These are phyloP conservation scores for Taiwanofungus camphoratus DNA, from an alignment of 1,284 basidiomycete species.

Conservation along the genomic window DNA sequence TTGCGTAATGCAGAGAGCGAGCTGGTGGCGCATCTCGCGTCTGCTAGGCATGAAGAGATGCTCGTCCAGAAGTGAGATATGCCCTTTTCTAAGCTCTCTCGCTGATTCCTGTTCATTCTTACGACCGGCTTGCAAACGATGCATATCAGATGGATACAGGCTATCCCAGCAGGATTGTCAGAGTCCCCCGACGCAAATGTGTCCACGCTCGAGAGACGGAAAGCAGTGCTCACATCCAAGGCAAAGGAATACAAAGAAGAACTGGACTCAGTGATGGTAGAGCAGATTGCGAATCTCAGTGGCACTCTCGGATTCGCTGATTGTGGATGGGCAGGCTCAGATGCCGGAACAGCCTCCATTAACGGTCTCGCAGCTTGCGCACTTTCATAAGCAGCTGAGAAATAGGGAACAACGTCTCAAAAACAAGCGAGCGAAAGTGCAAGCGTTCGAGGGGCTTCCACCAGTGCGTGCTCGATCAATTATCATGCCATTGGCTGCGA, in stretches of 20 bases:
- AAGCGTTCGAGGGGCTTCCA: constrained; percentile 42
- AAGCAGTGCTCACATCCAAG: constrained; percentile 34
- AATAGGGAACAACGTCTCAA: constrained; percentile 34
- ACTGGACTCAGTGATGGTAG: constrained; percentile 29
- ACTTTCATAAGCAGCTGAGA: constrained; percentile 32
- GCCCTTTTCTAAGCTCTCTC: background rate
- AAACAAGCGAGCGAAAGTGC: constrained; percentile 36
- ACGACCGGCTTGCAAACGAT: too few relatives aligned
- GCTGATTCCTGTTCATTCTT: too few relatives aligned
- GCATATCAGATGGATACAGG: constrained; percentile 32
- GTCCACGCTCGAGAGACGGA: constrained; percentile 30
- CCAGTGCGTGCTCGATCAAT: constrained; percentile 30
- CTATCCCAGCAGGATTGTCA: constrained; percentile 24
- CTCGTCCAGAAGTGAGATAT: constrained; percentile 33
- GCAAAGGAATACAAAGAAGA: constrained; percentile 41
- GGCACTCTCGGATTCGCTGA: background rate
- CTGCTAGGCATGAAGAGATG: constrained; percentile 28
- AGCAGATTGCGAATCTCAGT: background rate
- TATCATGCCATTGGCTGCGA: background rate
- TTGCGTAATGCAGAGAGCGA: constrained; percentile 32
- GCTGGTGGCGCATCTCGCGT: constrained; percentile 30
- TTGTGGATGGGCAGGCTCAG: constrained; percentile 22
- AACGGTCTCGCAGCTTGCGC: constrained; percentile 32
- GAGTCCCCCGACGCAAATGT: constrained; percentile 23
- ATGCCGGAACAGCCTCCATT: constrained; percentile 29